Evolutionary conservation across 2,329 filamentous ascomycete genomes (phyloP), one percentile per base, ranked within the genome.

Genomic region (Macroventuria anomochaeta): DNA sequence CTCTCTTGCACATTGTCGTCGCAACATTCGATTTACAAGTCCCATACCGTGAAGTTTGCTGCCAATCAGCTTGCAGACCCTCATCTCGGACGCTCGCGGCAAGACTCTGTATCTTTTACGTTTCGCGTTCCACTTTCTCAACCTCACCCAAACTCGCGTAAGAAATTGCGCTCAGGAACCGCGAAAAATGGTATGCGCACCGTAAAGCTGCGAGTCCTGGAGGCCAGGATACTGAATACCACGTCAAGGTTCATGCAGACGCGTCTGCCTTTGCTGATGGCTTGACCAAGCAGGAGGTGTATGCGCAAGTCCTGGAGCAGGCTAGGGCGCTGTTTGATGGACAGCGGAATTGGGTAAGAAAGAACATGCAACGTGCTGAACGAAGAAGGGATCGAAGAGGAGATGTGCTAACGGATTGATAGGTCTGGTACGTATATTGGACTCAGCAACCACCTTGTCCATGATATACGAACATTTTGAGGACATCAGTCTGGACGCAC

Each of bases 261-360:
- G 85, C 89, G 3, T 90, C 89, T 46, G 90, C 85, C 65, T 93
- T 93, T 74, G 81, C 79, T 41, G 69, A 81, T 12, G 85, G 84
- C 60, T 74, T 91, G 55, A 85, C 81, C 46, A 93, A 93, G 74
- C 79, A 84, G 53, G 85, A 90, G 57, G 89, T 88, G 20, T 93
- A 93, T 62, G 81, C 83, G 58, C 89, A 93, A 65, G 85, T 93
- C 1, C 76, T 92, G 11, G 79, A 88, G 44, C 87, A 92, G 69
- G 86, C 88, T 0, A 81, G 84, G 57, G 85, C 85, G 1, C 78
- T 95, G 1, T 86, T 91, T 62, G 82, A 86, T 20, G 89, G 82
- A 6, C 90, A 93, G 71, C 81, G 86, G 43, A 93, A 93, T 68
- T 93, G 90, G 90, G 90, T 93, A 61, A 15, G 66, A 57, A 20